Conservation (phyloP, 768 basidiomycete species). For the Pleurotus giganteus region DNA sequence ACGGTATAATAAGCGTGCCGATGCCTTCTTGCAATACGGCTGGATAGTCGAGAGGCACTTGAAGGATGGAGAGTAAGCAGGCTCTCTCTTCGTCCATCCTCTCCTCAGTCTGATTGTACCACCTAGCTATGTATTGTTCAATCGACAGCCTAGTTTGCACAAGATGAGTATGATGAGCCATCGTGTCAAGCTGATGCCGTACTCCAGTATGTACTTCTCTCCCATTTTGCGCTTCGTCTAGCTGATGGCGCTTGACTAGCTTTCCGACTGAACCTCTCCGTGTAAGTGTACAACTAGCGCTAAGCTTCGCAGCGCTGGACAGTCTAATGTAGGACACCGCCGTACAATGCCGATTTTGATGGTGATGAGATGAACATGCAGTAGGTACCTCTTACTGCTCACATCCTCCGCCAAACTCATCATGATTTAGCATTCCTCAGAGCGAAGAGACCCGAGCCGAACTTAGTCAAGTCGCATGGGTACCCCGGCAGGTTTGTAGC, state of each 20-base stretch:
- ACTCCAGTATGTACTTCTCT: constrained; percentile 83
- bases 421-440: constrained; percentile 77
- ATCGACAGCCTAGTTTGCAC: constrained; percentile 96
- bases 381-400: constrained; percentile 50
- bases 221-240: neutral
- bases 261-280: constrained; percentile 96
- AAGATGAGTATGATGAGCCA: constrained; percentile 99
- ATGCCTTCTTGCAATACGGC: constrained; percentile 94
- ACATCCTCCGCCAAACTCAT: constrained; percentile 8
- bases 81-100: neutral
- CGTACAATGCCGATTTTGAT: constrained; percentile 99
- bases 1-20: constrained; percentile 93
- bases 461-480: constrained; percentile 98
- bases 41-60: constrained; percentile 98
- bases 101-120: constrained; percentile 5
- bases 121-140: constrained; percentile 85
- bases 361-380: constrained; percentile 99
- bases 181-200: constrained; percentile 94
- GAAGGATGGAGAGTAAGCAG: constrained; percentile 94
- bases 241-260: constrained; percentile 43
- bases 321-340: constrained; percentile 65
- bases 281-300: constrained; percentile 54
- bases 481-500: constrained; percentile 80
- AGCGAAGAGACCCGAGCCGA: constrained; percentile 98
- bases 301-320: constrained; percentile 18